These are phyloP conservation scores for Fusarium algeriense DNA, from an alignment of 2,329 filamentous ascomycete genomes.

Conservation along the genomic window DNA sequence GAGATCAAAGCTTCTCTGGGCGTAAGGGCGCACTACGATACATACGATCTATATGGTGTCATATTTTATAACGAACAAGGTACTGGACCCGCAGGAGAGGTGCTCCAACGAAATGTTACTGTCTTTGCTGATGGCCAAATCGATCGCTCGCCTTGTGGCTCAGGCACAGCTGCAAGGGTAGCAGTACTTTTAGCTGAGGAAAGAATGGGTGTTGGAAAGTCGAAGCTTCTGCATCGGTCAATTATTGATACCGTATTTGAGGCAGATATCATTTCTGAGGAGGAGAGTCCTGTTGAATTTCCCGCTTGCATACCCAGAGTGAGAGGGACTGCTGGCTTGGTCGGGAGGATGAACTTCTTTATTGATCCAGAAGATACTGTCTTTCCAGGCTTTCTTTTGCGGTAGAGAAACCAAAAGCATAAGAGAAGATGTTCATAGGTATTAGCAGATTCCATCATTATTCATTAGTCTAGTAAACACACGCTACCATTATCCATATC, in stretches of 20 bases:
- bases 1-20: constrained; percentile 35
- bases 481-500: neutral
- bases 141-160: constrained; percentile 46
- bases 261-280: constrained; percentile 28
- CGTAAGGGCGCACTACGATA: neutral
- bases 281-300: constrained; percentile 25
- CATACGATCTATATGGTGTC: constrained; percentile 30
- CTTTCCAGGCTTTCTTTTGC: constrained; percentile 30
- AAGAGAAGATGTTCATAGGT: fast-evolving
- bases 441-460: neutral
- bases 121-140: constrained; percentile 47
- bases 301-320: constrained; percentile 37
- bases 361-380: constrained; percentile 30
- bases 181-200: constrained; percentile 25
- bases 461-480: neutral
- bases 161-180: constrained; percentile 41
- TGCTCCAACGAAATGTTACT: constrained; percentile 39
- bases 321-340: constrained; percentile 21
- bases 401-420: fast-evolving
- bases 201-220: neutral
- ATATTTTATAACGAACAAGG: constrained; percentile 33
- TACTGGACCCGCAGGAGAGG: neutral
- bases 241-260: constrained; percentile 29
- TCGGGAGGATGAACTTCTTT: constrained; percentile 35
- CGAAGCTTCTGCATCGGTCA: constrained; percentile 18